Percentiles rank a stretch among this genome's conserved stretches.
Evolutionary conservation across 2,329 filamentous ascomycete genomes (phyloP).

Genomic region (Xylaria sp.): DNA sequence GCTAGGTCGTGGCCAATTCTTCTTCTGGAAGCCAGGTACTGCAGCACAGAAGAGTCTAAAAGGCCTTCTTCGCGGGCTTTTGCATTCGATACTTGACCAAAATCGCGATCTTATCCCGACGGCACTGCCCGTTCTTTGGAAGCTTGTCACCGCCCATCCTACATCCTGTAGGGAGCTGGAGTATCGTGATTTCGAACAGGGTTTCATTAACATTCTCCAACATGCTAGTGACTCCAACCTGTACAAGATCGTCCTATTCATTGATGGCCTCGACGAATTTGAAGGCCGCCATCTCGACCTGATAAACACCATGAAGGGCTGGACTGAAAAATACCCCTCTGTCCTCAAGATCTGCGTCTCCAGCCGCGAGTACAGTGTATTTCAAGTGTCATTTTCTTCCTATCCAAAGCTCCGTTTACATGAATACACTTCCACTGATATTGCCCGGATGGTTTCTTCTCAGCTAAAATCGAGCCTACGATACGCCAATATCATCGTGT

Average conservation of each 20-base stretch:
- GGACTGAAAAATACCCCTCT: constrained; percentile 13
- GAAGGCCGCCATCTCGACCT: constrained; percentile 25
- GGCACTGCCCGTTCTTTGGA: constrained; percentile 26
- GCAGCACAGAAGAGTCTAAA: constrained; percentile 28
- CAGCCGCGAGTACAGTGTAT: constrained; percentile 31
- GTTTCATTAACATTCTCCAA: constrained; percentile 12
- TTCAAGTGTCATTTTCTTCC: constrained; percentile 17
- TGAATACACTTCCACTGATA: constrained; percentile 26
- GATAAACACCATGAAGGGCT: constrained; percentile 20
- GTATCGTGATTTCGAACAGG: constrained; percentile 16
- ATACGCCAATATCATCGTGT: background rate
- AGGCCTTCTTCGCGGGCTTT: constrained; percentile 30
- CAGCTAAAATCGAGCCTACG: constrained; percentile 11
- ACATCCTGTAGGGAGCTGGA: constrained; percentile 13
- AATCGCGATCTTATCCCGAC: constrained; percentile 20
- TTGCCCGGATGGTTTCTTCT: constrained; percentile 10
- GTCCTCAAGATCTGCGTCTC: constrained; percentile 31
- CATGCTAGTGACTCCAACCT: background rate
- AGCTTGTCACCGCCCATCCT: background rate
- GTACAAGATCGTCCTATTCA: constrained; percentile 27
- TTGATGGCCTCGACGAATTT: constrained; percentile 34
- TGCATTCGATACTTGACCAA: constrained; percentile 22
- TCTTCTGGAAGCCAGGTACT: constrained; percentile 33
- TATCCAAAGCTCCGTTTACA: constrained; percentile 28
- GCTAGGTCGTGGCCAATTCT: constrained; percentile 22